Evolutionary conservation across 2,329 filamentous ascomycete genomes (phyloP).

Genomic region (Aspergillus felis): DNA sequence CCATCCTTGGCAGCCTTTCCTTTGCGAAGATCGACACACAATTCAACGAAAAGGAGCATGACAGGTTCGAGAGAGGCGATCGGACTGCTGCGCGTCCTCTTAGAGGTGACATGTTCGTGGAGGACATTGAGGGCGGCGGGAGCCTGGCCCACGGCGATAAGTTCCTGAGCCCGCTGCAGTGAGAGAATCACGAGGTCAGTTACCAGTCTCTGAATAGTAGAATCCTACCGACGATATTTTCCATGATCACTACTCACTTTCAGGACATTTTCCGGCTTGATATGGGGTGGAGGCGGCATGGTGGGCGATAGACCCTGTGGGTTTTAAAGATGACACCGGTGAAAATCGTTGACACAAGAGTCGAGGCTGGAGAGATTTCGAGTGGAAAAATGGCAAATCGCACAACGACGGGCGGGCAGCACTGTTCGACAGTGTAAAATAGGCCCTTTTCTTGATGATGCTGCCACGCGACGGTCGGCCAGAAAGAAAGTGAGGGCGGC

Average conservation of each 20-base stretch:
- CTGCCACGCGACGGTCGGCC: slow-evolving; percentile 35
- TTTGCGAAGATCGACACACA: slow-evolving; percentile 95
- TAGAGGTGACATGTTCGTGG: slow-evolving; percentile 98
- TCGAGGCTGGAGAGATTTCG: slow-evolving; percentile 3
- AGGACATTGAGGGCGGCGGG: slow-evolving; percentile 89
- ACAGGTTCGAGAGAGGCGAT: slow-evolving; percentile 96
- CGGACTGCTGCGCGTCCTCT: slow-evolving; percentile 94
- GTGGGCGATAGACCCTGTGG: slow-evolving; percentile 41
- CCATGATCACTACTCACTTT: slow-evolving; percentile 53
- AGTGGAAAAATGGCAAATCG: slow-evolving; percentile 16
- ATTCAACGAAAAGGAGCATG: slow-evolving; percentile 95
- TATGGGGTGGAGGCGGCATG: slow-evolving; percentile 94
- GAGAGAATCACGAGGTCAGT: slow-evolving; percentile 13
- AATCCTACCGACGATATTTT: neutral
- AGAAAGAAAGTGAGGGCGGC: slow-evolving; percentile 5
- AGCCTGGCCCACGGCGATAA: slow-evolving; percentile 94
- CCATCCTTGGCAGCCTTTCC: slow-evolving; percentile 98
- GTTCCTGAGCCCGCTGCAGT: slow-evolving; percentile 79
- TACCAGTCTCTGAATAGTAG: neutral
- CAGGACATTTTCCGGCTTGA: slow-evolving; percentile 98
- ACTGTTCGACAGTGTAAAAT: slow-evolving; percentile 20
- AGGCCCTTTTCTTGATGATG: slow-evolving; percentile 19
- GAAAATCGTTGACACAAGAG: slow-evolving; percentile 13
- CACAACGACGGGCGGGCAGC: slow-evolving; percentile 28
- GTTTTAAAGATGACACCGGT: slow-evolving; percentile 13